Evolutionary conservation across 179 eudicot genomes (phyloP), one percentile per base, ranked within the genome.

Genomic region (Pouteria campechiana): DNA sequence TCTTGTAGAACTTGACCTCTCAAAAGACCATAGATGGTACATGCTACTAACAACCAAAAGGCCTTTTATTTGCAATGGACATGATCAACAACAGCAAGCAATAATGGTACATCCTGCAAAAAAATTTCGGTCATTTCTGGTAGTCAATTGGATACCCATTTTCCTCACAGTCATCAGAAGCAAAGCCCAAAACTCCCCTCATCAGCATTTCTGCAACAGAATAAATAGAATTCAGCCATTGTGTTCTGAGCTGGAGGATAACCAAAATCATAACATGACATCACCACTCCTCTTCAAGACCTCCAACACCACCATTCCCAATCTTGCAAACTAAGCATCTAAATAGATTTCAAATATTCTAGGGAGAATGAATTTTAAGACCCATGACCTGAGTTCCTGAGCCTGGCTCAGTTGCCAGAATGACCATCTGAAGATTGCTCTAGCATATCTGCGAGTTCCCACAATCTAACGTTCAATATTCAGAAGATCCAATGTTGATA

Each of bases 181-280:
- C 75, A 75, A 69, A 69, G 71, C 70, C 67, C 77, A 74, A 62
- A 56, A 70, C 56, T 67, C 78, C 70, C n/a, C 83, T 58, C 68
- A 76, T 69, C 73, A 64, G 89, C 79, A 73, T 64, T 69, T 79
- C 88, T 79, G 80, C 83, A 76, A 70, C 78, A 79, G 67, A 69
- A 66, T 52, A 65, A 65, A 72, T 75, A 50, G 52, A 58, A 76
- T 70, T 72, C 64, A 69, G 70, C 61, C 57, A 65, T 60, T 48
- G 52, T 35, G 58, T 45, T 37, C 44, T 48, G 56, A 50, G 64
- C 64, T 54, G 56, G 72, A 61, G 64, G 65, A 67, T 54, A 73
- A 55, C 32, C 20, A 58, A 70, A 58, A 45, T 43, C 46, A 55
- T 41, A 54, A 53, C 37, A 58, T 37, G 59, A 64, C 62, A 78